Base-by-base conservation (phyloP, 371 early-diverging fungal genomes). In the Gilbertella persicaria region DNA sequence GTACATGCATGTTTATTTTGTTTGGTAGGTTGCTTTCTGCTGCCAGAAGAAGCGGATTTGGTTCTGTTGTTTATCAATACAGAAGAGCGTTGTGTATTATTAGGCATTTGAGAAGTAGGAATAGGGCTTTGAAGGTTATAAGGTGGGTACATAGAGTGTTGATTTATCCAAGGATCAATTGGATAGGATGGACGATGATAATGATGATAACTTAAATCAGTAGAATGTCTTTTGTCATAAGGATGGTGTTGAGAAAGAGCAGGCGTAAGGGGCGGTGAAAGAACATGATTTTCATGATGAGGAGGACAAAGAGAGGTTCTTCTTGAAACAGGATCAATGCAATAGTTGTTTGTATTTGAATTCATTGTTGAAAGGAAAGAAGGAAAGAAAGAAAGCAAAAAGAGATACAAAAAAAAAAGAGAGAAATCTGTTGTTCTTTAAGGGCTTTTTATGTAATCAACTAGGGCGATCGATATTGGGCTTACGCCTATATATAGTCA, bases 1-100 rank as follows among this genome's bases (percentile, higher is more conserved):
- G 55, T 73, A 60, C 84, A 84, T 13, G 73, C 69, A 50, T 84
- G 84, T 50, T 75, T 75, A 29, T 75, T 75, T 28, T 71, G 67
- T 37, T 67, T 72, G 13, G 58, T 61, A 13, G 72, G 76, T 30
- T 69, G 70, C 30, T 65, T 65, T 49, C 68, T 33, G 13, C 33
- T 33, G 10, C 33, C 33, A 33, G 33, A 33, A 13, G 33, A 13
- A 10, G 33, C 19, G 10, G 35, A 29, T 30, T 47, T n/a, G n/a
- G n/a, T n/a, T n/a, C n/a, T n/a, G 47, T 10, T 47, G 39, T 9
- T 16, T 6, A 9, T 21, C 30, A 10, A n/a, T n/a, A n/a, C n/a
- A n/a, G n/a, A n/a, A n/a, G n/a, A n/a, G 33, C 20, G 41, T n/a
- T 25, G 50, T n/a, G 44, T 7, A 16, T 42, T 33, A 17, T 10